Conservation (phyloP, 805 yeast species). For the Saccharomyces kudriavzevii region DNA sequence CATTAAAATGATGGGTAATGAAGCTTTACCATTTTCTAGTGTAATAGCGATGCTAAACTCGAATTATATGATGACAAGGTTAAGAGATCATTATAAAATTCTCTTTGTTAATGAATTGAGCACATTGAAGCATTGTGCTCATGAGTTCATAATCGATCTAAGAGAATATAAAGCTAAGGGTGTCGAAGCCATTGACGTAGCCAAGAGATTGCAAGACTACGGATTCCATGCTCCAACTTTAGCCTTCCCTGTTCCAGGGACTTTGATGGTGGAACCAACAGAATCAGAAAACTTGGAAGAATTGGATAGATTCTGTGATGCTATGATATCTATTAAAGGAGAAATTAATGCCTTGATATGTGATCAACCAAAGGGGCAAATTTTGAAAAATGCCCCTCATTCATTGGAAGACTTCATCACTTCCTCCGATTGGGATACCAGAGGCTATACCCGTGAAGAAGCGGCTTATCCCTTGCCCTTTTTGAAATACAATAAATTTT, state of each 20-base stretch:
- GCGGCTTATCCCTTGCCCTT: constrained; percentile 89
- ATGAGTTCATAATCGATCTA: constrained; percentile 89
- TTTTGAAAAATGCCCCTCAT: constrained; percentile 88
- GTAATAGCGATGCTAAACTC: constrained; percentile 90
- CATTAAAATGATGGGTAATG: constrained; percentile 86
- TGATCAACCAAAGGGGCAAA: constrained; percentile 57
- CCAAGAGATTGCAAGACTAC: constrained; percentile 94
- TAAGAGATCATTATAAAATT: constrained; percentile 63
- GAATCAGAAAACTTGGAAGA: constrained; percentile 87
- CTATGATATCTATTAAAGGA: constrained; percentile 71
- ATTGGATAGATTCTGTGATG: constrained; percentile 81
- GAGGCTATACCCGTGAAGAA: constrained; percentile 86
- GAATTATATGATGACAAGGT: constrained; percentile 82
- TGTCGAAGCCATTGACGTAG: constrained; percentile 91
- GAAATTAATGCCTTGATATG: constrained; percentile 71
- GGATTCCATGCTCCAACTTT: constrained; percentile 98
- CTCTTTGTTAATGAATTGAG: constrained; percentile 47
- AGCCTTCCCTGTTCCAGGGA: constrained; percentile 98
- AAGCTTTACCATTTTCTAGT: constrained; percentile 78
- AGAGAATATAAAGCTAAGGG: constrained; percentile 74
- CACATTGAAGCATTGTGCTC: constrained; percentile 76
- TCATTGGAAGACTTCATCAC: constrained; percentile 68
- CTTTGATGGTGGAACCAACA: constrained; percentile 97
- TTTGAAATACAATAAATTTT: constrained; percentile 68
- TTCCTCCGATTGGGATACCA: constrained; percentile 61